Conservation (phyloP, 2,329 filamentous ascomycete genomes). For the Botrytis fragariae region DNA sequence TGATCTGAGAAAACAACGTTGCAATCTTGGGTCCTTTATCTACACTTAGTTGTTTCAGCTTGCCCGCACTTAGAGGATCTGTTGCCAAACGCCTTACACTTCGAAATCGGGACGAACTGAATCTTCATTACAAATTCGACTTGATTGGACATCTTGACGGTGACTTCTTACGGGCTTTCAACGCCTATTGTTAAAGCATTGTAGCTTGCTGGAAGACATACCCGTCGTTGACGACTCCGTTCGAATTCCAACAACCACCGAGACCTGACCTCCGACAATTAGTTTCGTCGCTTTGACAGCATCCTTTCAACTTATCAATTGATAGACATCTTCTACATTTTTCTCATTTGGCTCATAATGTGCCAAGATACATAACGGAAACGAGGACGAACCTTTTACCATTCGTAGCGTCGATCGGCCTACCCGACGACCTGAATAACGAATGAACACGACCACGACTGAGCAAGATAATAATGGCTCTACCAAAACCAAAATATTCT, state of each 20-base stretch:
- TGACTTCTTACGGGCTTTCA: conserved; percentile 8
- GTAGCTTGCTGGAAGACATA: conserved; percentile 6
- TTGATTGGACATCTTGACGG: conserved; percentile 21
- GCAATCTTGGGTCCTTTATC: neutral
- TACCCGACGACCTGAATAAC: conserved; percentile 18
- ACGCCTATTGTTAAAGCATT: neutral
- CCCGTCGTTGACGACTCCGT: conserved; percentile 15
- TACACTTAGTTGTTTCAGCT: conserved; percentile 19
- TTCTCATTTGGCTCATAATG: conserved; percentile 17
- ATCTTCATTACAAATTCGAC: neutral
- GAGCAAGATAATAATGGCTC: conserved; percentile 35
- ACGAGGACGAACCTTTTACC: conserved; percentile 10
- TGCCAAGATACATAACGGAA: conserved; percentile 14
- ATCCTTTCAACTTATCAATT: conserved; percentile 11
- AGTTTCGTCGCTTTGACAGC: conserved; percentile 20
- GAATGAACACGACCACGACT: conserved; percentile 22
- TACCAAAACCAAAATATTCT: conserved; percentile 66
- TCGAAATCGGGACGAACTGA: conserved; percentile 14
- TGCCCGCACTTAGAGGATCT: conserved; percentile 9
- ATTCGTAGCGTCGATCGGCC: conserved; percentile 18
- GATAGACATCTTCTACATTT: neutral
- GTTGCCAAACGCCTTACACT: conserved; percentile 14
- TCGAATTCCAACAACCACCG: conserved; percentile 1
- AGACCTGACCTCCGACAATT: neutral
- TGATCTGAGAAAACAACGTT: conserved; percentile 5